Evolutionary conservation across 1,284 basidiomycete genomes (phyloP).

Genomic region (Taiwanofungus camphoratus): DNA sequence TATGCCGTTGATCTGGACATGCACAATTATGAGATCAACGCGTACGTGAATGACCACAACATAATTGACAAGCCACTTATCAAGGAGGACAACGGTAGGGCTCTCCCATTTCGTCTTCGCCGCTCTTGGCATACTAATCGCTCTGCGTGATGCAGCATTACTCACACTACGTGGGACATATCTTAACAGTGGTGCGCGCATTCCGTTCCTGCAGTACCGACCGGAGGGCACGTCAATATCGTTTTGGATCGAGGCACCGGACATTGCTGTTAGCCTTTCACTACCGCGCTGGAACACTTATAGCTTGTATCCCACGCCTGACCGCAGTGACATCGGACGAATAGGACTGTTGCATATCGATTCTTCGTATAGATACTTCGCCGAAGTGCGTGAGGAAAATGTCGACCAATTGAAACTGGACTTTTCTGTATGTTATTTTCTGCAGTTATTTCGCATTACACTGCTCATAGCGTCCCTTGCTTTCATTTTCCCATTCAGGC

Average conservation of each 20-base stretch:
- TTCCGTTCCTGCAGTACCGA: conserved; percentile 70
- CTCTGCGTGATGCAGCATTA: conserved; percentile 47
- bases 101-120: background rate
- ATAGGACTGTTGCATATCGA: conserved; percentile 53
- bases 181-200: conserved; percentile 45
- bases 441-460: background rate
- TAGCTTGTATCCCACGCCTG: conserved; percentile 57
- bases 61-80: conserved; percentile 85
- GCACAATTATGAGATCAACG: conserved; percentile 69
- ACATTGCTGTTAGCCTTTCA: conserved; percentile 53
- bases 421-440: conserved; percentile 49
- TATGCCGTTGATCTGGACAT: conserved; percentile 71
- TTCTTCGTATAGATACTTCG: conserved; percentile 72
- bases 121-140: conserved; percentile 1
- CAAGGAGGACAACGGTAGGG: conserved; percentile 72
- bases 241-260: conserved; percentile 60
- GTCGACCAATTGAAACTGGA: conserved; percentile 75
- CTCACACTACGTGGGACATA: conserved; percentile 59
- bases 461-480: background rate
- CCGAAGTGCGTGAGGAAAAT: conserved; percentile 60
- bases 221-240: conserved; percentile 66
- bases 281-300: conserved; percentile 89
- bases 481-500: conserved; percentile 30
- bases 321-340: conserved; percentile 55
- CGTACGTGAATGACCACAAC: conserved; percentile 94